Evolutionary conservation across 2,329 filamentous ascomycete species (phyloP), one percentile per base, ranked within the genome.

Genomic region (Cordyceps tenuipes): DNA sequence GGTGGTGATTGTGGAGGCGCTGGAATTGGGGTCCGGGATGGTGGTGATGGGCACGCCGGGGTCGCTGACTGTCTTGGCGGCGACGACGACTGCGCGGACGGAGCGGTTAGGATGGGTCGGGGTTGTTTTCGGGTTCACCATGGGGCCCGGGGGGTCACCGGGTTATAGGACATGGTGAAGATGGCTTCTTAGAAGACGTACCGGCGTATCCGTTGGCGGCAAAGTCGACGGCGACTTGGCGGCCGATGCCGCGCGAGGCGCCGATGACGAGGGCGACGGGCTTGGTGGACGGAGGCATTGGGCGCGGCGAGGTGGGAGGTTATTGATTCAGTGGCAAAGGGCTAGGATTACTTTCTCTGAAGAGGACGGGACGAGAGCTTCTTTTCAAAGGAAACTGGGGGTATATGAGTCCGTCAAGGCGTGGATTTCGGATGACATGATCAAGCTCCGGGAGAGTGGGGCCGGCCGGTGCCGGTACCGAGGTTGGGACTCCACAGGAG

Each of bases 211-310:
- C 86, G 64, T 85, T 80, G 66, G 77, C 83, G 8, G 89, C 87
- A 3, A 95, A 77, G 68, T 91, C 88, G 66, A 95, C 81, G 60
- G 90, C 89, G 44, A 94, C 78, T 70, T 94, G 90, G 46, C 89
- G 79, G 50, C 90, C 90, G 64, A 95, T 93, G 43, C 90, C 90
- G 63, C 90, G 78, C 0, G 89, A 92, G 2, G 88, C 89, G 44
- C 89, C 89, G 21, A 92, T 80, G 5, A 93, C 77, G 21, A 92
- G 78, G 21, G 87, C 88, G 7, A 91, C 87, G 63, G 78, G 77
- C 60, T 77, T 71, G n/a, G 19, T 53, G 1, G 13, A 63, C 44
- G 26, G 63, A 26, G 52, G 29, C 66, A 67, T 68, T 68, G 51
- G 9, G 9, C 41, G 43, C 17, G 8, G 15, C 39, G 39, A 41